Evolutionary conservation across 2,329 filamentous ascomycete species (phyloP).

Genomic region (Neonectria sp.): DNA sequence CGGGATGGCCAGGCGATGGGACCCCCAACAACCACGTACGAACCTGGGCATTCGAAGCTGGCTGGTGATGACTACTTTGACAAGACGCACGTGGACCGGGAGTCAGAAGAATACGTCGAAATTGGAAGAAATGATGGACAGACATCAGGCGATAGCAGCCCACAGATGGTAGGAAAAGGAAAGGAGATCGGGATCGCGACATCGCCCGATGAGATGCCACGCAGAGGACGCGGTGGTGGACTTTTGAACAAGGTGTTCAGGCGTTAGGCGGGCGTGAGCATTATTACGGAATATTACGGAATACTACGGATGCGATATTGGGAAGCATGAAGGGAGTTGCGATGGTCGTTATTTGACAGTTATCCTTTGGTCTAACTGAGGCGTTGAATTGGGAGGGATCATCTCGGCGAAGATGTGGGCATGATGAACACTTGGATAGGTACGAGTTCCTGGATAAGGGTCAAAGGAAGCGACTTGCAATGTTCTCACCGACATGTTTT

Average conservation of each 20-base stretch:
- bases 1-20: constrained; percentile 46
- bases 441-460: background rate
- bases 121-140: constrained; percentile 48
- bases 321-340: background rate
- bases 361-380: constrained; percentile 15
- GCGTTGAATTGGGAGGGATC: constrained; percentile 20
- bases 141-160: constrained; percentile 34
- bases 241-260: constrained; percentile 57
- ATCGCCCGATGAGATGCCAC: constrained; percentile 39
- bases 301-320: constrained; percentile 6
- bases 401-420: constrained; percentile 18
- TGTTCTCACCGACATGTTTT: constrained; percentile 11
- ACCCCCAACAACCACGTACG: constrained; percentile 39
- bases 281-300: constrained; percentile 1
- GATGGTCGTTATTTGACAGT: background rate
- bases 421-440: constrained; percentile 19
- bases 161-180: constrained; percentile 37
- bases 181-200: constrained; percentile 38
- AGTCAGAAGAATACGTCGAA: constrained; percentile 55
- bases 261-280: constrained; percentile 45
- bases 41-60: constrained; percentile 51
- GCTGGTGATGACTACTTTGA: constrained; percentile 50
- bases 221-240: constrained; percentile 49
- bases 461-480: constrained; percentile 3
- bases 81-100: constrained; percentile 41